Evolutionary conservation across 345 rosid species (phyloP).

Genomic region (Hibiscus trionum): DNA sequence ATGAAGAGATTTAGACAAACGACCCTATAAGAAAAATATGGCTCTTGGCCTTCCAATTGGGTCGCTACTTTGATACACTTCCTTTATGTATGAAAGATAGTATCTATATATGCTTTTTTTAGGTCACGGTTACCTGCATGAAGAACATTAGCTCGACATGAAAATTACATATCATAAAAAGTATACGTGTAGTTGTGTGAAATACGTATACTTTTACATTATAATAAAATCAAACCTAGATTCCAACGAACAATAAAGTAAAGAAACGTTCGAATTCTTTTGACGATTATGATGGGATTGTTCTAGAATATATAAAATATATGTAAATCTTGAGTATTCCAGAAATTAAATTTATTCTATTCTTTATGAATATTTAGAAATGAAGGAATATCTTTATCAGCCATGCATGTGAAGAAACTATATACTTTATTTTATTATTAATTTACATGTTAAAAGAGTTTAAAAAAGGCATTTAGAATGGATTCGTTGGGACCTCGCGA

Average conservation of each 20-base stretch:
- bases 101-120: neutral
- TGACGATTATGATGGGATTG: neutral
- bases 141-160: neutral
- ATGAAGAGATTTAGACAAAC: no score
- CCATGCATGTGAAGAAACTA: no score
- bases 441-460: no score
- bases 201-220: slow-evolving; percentile 1
- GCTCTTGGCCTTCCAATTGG: neutral
- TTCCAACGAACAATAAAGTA: slow-evolving; percentile 21
- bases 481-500: no score
- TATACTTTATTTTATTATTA: no score
- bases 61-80: neutral
- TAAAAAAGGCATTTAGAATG: no score
- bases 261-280: neutral
- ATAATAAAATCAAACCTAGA: slow-evolving; percentile 15
- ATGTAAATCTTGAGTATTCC: no score
- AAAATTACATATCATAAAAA: slow-evolving; percentile 5
- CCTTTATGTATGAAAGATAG: neutral
- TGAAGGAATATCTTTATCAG: no score
- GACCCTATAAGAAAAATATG: neutral
- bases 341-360: no score
- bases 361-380: no score
- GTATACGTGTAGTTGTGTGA: neutral
- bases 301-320: no score
- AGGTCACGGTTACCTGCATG: neutral